A percentile compares a stretch with the other conserved stretches of the same genome.
Evolutionary conservation across 2,329 filamentous ascomycete genomes (phyloP).

Genomic region (Xylariaceae sp.): DNA sequence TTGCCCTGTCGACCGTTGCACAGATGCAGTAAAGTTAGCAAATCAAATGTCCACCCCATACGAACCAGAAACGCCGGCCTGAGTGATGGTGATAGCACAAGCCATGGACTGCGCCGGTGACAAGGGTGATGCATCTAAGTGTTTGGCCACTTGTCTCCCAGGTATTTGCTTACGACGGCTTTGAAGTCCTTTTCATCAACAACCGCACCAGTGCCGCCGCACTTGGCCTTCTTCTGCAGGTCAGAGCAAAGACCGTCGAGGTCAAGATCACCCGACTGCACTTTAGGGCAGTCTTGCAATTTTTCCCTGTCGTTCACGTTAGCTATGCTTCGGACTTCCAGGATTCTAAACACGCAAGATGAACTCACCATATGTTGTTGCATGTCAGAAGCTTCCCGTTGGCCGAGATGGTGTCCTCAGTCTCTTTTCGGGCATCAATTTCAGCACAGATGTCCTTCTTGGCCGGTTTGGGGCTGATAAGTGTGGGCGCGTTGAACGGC

Average conservation of each 20-base stretch:
- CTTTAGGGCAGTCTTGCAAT: slow-evolving; percentile 77
- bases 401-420: slow-evolving; percentile 61
- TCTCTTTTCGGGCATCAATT: slow-evolving; percentile 69
- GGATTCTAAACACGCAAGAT: slow-evolving; percentile 3
- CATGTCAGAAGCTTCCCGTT: slow-evolving; percentile 67
- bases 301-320: slow-evolving; percentile 66
- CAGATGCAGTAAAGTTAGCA: slow-evolving; percentile 11
- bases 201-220: slow-evolving; percentile 83
- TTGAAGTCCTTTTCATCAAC: slow-evolving; percentile 88
- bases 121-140: neutral
- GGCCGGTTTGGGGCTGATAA: slow-evolving; percentile 31
- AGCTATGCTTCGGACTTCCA: slow-evolving; percentile 27
- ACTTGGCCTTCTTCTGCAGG: slow-evolving; percentile 91
- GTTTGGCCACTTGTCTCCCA: slow-evolving; percentile 26
- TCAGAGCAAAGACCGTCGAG: slow-evolving; percentile 90
- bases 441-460: slow-evolving; percentile 66
- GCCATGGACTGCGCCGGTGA: slow-evolving; percentile 2
- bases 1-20: slow-evolving; percentile 4
- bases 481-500: slow-evolving; percentile 64
- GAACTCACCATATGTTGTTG: slow-evolving; percentile 83
- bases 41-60: slow-evolving; percentile 5
- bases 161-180: slow-evolving; percentile 62
- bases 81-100: slow-evolving; percentile 15
- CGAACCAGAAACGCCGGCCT: slow-evolving; percentile 13
- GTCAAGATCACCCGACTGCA: slow-evolving; percentile 86